Evolutionary conservation across 192 early-diverging fungal species (phyloP).

Genomic region (Kickxella alabastrina): DNA sequence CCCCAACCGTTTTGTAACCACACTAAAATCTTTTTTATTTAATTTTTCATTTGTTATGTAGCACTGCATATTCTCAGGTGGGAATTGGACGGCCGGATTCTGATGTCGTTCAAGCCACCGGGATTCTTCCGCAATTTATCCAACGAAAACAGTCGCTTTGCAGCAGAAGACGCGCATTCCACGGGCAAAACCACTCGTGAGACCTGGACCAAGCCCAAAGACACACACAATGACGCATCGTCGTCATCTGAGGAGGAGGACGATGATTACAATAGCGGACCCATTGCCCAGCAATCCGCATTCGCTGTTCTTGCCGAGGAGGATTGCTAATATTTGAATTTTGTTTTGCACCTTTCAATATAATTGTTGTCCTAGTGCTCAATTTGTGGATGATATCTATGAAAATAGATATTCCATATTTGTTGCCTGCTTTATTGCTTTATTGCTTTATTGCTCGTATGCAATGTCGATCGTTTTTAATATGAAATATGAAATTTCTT

Average conservation of each 20-base stretch:
- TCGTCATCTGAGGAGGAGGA: conserved; percentile 13
- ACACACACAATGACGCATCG: background rate
- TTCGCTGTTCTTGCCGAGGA: conserved; percentile 45
- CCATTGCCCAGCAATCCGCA: conserved; percentile 39
- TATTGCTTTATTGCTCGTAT: background rate
- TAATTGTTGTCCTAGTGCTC: background rate
- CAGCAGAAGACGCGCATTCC: too few species aligned
- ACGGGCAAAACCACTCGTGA: too few species aligned
- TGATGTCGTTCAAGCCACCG: conserved; percentile 85
- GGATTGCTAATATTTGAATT: conserved; percentile 26
- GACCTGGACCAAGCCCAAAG: too few species aligned
- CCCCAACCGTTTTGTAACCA: background rate
- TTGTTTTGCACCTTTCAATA: background rate
- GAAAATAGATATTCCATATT: background rate
- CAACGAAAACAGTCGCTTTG: too few species aligned
- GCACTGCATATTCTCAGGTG: conserved; percentile 83
- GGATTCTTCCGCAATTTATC: conserved; percentile 58
- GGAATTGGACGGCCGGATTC: conserved; percentile 78
- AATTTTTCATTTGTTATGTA: conserved; percentile 14
- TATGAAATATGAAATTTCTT: background rate
- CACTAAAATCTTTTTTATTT: background rate
- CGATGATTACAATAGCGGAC: conserved; percentile 2
- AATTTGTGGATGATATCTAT: too few species aligned
- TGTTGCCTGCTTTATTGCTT: background rate
- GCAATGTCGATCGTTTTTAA: conserved; percentile 11